These are phyloP conservation scores for Chlorella sp. DNA, from an alignment of 139 green algal species.

Conservation along the genomic window DNA sequence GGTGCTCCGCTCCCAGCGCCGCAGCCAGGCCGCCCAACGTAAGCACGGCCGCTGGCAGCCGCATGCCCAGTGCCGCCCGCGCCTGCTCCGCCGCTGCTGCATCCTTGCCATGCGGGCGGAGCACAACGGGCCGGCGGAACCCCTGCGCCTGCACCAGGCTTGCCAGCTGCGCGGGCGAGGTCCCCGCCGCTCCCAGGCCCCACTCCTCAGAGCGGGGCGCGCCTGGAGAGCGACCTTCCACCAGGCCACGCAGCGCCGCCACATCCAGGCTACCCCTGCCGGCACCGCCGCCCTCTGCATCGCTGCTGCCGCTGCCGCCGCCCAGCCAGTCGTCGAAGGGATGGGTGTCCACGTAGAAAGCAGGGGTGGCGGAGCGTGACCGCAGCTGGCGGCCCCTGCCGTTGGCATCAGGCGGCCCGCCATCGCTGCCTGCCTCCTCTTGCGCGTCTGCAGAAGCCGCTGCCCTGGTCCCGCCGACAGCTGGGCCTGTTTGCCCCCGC, in stretches of 20 bases:
- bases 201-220: background rate
- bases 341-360: no score
- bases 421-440: no score
- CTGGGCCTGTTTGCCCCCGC: no score
- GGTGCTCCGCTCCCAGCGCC: constrained; percentile 4
- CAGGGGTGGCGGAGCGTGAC: no score
- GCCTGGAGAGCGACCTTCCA: background rate
- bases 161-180: background rate
- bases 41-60: constrained; percentile 20
- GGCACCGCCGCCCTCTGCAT: no score
- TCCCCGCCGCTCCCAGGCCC: background rate
- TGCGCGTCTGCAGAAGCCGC: no score
- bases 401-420: no score
- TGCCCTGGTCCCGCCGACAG: no score
- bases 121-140: constrained; percentile 15
- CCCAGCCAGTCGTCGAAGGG: no score
- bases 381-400: no score
- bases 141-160: background rate
- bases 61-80: constrained; percentile 31
- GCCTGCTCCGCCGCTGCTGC: background rate
- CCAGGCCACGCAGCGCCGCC: background rate
- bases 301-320: no score
- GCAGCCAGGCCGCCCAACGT: constrained; percentile 4
- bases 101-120: background rate
- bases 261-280: no score